Conservation (phyloP, 495 filamentous ascomycete genomes). For the Penicillium waksmanii region DNA sequence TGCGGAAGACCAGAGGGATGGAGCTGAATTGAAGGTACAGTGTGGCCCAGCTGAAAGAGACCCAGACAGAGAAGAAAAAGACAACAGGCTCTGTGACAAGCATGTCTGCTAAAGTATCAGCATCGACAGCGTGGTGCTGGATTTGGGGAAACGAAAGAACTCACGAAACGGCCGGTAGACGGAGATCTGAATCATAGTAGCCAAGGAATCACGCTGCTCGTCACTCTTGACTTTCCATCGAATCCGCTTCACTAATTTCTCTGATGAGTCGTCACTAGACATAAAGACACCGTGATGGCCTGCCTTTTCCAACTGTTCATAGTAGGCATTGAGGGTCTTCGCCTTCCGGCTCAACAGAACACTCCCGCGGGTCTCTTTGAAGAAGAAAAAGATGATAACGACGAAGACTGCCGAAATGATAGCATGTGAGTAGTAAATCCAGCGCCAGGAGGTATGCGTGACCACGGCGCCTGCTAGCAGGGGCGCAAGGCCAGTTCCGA, state of each 20-base stretch:
- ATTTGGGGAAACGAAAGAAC: constrained; percentile 12
- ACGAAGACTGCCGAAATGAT: constrained; percentile 70
- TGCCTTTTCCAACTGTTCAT: constrained; percentile 67
- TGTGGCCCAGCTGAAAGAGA: constrained; percentile 86
- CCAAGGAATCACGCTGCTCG: constrained; percentile 72
- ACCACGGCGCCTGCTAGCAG: constrained; percentile 73
- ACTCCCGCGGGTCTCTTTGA: constrained; percentile 82
- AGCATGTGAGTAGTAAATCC: constrained; percentile 88
- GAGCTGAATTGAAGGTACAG: constrained; percentile 83
- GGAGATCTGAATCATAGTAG: constrained; percentile 75
- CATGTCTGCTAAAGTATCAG: constrained; percentile 50
- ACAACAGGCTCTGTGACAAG: constrained; percentile 91
- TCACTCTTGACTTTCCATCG: constrained; percentile 87
- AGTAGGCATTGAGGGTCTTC: constrained; percentile 73
- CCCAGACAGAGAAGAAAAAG: constrained; percentile 93
- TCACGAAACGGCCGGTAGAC: constrained; percentile 74
- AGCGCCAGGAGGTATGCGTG: constrained; percentile 72
- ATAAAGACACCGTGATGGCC: constrained; percentile 69
- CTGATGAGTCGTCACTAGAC: constrained; percentile 28
- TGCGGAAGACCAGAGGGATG: constrained; percentile 76
- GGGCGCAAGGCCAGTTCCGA: constrained; percentile 83
- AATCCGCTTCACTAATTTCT: constrained; percentile 57
- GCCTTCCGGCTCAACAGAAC: constrained; percentile 83
- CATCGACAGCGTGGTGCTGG: not conserved
- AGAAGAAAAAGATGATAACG: constrained; percentile 62